Base-by-base conservation (phyloP, 2,329 filamentous ascomycete species). In the Coniosporium tulheliwenetii region DNA sequence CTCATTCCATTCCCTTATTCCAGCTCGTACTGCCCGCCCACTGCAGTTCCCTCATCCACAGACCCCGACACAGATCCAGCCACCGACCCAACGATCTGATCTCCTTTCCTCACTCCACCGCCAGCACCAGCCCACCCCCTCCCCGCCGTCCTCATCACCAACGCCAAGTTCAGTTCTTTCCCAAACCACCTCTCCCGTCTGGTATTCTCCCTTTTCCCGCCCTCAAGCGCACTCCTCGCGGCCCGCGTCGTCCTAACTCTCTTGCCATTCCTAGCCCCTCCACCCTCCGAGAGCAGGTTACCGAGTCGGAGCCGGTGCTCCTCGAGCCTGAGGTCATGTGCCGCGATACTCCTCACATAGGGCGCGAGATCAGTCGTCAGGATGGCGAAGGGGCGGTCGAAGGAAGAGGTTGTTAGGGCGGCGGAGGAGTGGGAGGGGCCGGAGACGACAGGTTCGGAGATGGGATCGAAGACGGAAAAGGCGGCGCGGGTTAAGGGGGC, bases 261-360 rank as follows among this genome's bases (percentile, higher is more conserved):
- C 53, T 81, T 81, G 2, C 51, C 47, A 34, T 54, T 56, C 10
- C 57, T 58, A 26, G n/a, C n/a, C n/a, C 19, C 4, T 1, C 57
- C 57, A 5, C 72, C 73, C 46, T 78, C 72, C 40, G 72, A 75
- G 10, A 83, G 60, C 1, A 85, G 57, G 41, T 67, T 75, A 47
- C 75, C 76, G 8, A 83, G 59, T 13, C 71, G 70, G 7, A 73
- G 56, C 9, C 85, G 73, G 47, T 85, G 75, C 45, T 75, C 66
- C 51, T 85, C 80, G 1, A 91, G 70, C 1, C 68, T 69, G 14
- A 76, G 64, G 50, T 96, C 89, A 53, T 80, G 82, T 0, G 77
- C 69, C 2, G 89, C 77, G 44, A 98, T 96, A 32, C 72, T 70
- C 9, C 93, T 81, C n/a, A 96, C 74, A 56, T 85, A 96, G 0